Conservation (phyloP, 805 yeast genomes). For the Scheffersomyces spartinae region DNA sequence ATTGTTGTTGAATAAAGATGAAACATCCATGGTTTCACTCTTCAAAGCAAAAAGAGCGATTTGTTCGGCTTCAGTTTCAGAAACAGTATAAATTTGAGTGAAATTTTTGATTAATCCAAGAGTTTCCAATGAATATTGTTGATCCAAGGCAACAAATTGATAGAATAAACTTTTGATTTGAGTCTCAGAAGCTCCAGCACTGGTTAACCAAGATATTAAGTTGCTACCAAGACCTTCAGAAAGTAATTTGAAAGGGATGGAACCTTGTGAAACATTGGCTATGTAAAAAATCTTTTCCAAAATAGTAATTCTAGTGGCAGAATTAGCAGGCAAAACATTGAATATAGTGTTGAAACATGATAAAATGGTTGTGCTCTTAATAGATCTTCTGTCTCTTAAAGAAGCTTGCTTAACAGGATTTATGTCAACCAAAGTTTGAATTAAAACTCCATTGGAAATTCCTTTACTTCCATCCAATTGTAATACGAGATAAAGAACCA, state of each 20-base stretch:
- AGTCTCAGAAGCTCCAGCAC: slow-evolving; percentile 17
- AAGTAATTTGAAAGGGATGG: slow-evolving; percentile 21
- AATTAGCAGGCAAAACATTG: slow-evolving; percentile 27
- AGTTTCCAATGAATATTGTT: slow-evolving; percentile 14
- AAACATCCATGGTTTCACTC: slow-evolving; percentile 25
- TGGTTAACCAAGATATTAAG: slow-evolving; percentile 23
- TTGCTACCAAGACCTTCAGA: slow-evolving; percentile 24
- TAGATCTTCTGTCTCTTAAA: slow-evolving; percentile 32
- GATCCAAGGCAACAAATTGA: slow-evolving; percentile 26
- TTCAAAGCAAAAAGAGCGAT: slow-evolving; percentile 25
- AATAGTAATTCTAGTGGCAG: slow-evolving; percentile 18
- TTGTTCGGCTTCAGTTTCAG: slow-evolving; percentile 19
- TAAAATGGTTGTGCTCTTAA: slow-evolving; percentile 28
- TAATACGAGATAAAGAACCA: slow-evolving; percentile 22
- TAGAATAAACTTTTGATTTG: slow-evolving; percentile 22
- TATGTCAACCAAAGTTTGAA: slow-evolving; percentile 16
- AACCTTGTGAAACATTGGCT: slow-evolving; percentile 15
- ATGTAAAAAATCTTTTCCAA: slow-evolving; percentile 21
- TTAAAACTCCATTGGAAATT: slow-evolving; percentile 10
- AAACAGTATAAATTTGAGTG: slow-evolving; percentile 13
- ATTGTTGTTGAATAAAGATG: slow-evolving; percentile 30
- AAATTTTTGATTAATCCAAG: slow-evolving; percentile 25
- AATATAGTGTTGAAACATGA: slow-evolving; percentile 29
- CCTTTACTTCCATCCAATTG: slow-evolving; percentile 18
- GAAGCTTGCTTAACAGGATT: slow-evolving; percentile 26